Base-by-base conservation (phyloP, 2,329 filamentous ascomycete genomes). In the Ceratocystis eucalypticola region DNA sequence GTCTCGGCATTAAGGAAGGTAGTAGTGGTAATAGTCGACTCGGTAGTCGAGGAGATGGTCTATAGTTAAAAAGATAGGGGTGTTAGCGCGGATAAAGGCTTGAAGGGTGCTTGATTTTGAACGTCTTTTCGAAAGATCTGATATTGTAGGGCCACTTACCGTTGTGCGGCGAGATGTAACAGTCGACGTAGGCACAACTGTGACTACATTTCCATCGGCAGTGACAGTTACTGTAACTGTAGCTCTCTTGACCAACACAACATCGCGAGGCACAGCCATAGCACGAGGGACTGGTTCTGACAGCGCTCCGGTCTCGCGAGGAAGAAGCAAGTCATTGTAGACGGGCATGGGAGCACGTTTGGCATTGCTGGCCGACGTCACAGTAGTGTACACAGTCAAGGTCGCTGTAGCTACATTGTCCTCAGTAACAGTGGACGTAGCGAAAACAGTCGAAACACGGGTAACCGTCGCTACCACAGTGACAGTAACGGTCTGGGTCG, bases 381-480 rank as follows among this genome's bases (percentile, higher is more conserved):
- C 72, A 0, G 76, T 77, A 62, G 71, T 70, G 59, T 73, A 77
- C 55, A 74, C 70, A 28, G 72, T 75, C 53, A 67, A 71, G 7
- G 76, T 77, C 45, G 76, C 75, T 12, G 74, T 76, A 5, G 74
- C 71, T 44, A 71, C 71, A 63, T 74, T 72, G 65, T 69, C 72
- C 66, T 70, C 73, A 63, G 76, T 77, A 65, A 77, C 72, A 65
- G 75, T 77, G 22, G 69, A 71, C 45, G 76, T 78, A 61, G 70
- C 69, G 68, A 76, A 75, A 55, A 69, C 69, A 61, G 75, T 77
- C 12, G 75, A 76, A 25, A 76, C 70, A 62, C 74, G 61, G 20
- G 75, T 70, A 46, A 75, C 76, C 5, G 65, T 69, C 1, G 66
- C 66, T 20, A 73, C 71, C 30, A 74, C 67, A 5, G 74, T 76